Evolutionary conservation across 495 filamentous ascomycete genomes (phyloP).

Genomic region (Wilcoxina mikolae): DNA sequence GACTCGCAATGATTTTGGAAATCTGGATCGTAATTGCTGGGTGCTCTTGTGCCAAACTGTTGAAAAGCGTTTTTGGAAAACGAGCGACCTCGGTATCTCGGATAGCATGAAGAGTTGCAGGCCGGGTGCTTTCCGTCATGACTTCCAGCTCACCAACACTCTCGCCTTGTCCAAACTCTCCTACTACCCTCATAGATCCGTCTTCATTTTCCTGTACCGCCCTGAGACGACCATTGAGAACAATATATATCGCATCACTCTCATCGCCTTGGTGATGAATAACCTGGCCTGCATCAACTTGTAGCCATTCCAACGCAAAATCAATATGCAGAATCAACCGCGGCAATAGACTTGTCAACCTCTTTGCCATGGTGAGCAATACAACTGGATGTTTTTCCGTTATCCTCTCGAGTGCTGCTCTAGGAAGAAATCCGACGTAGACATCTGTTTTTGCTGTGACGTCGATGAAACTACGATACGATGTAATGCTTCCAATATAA

Average conservation of each 20-base stretch:
- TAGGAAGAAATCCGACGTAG: conserved; percentile 88
- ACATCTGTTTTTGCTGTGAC: conserved; percentile 96
- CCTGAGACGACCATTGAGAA: conserved; percentile 78
- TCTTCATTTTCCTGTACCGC: conserved; percentile 62
- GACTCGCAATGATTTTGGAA: conserved; percentile 90
- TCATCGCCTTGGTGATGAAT: conserved; percentile 90
- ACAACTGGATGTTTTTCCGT: conserved; percentile 87
- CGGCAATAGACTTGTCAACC: conserved; percentile 75
- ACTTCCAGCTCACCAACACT: conserved; percentile 96
- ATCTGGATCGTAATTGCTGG: conserved; percentile 98
- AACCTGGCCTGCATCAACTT: conserved; percentile 85
- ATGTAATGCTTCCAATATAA: conserved; percentile 84
- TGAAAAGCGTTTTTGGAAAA: conserved; percentile 90
- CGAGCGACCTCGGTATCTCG: conserved; percentile 93
- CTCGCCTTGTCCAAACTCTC: conserved; percentile 91
- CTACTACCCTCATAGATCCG: conserved; percentile 73
- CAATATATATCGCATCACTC: conserved; percentile 96
- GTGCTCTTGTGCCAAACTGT: conserved; percentile 90
- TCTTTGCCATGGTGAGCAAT: conserved; percentile 85
- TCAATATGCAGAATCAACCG: conserved; percentile 92
- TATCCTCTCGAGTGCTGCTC: conserved; percentile 73
- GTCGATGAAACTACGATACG: conserved; percentile 89
- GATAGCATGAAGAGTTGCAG: conserved; percentile 86
- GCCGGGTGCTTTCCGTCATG: conserved; percentile 79
- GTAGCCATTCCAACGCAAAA: conserved; percentile 95